Base-by-base conservation (phyloP, 371 early-diverging fungal genomes). In the Apophysomyces trapeziformis region DNA sequence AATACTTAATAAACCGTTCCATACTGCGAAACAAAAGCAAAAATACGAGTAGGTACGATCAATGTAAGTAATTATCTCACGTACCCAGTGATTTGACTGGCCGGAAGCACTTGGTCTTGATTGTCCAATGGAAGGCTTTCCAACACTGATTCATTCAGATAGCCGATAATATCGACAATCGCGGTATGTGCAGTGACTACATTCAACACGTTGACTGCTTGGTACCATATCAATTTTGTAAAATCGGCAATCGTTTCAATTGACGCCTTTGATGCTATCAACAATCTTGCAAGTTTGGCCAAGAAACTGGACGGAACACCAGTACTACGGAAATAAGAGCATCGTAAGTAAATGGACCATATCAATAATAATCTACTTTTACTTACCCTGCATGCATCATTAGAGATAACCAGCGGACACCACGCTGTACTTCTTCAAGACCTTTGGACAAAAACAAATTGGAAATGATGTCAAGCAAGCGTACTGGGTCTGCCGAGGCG, bases 161-260 rank as follows among this genome's bases (percentile, higher is more conserved):
- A 70, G 0, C 78, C 78, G 16, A 85, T 60, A 5, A 82, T 68
- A 63, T 83, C 79, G 13, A 76, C 65, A n/a, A 85, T 67, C 9
- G 57, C 72, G 0, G 73, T 65, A 35, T 78, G 79, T 4, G 75
- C 61, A 11, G 76, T 67, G 8, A 63, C 47, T 5, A 68, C 57
- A 58, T 73, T 75, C 7, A 74, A 57, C 1, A 76, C 66, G 47
- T 74, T 73, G 35, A 77, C 75, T 32, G 71, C 75, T 65, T 85
- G 85, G 57, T 76, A 82, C 85, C 85, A 85, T 1, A 85, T 57
- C 38, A 79, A 47, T 39, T 82, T 74, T 9, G 79, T 47, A 65
- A 82, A 82, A 37, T 77, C 67, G 9, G 78, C 76, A 11, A 64
- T 72, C 0, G 66, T 69, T 11, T 61, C 65, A 13, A 85, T 47